phyloP scores from a whole-genome alignment of 495 filamentous ascomycete species.

The Terfezia claveryi region DNA sequence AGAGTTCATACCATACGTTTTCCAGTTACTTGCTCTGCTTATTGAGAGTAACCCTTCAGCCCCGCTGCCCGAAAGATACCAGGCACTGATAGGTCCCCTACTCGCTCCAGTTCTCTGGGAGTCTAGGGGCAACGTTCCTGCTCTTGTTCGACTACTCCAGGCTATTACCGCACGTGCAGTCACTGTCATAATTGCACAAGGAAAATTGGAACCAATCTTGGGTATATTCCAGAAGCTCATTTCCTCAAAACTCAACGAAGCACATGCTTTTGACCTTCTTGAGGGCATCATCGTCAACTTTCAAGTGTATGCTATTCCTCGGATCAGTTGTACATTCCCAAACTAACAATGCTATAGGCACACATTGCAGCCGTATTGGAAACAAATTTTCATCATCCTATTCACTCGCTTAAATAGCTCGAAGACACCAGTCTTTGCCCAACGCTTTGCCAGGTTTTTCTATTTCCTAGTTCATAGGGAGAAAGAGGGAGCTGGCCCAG shows the following conservation, averaged over 20 bases:
- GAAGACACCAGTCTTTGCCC: slow-evolving; percentile 57
- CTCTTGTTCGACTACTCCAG: slow-evolving; percentile 61
- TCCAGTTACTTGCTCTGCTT: slow-evolving; percentile 80
- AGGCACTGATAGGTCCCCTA: slow-evolving; percentile 48
- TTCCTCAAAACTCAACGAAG: slow-evolving; percentile 47
- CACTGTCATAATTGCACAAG: slow-evolving; percentile 44
- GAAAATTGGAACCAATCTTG: slow-evolving; percentile 59
- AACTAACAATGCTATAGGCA: slow-evolving; percentile 26
- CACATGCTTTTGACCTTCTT: slow-evolving; percentile 68
- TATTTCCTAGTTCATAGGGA: slow-evolving; percentile 64
- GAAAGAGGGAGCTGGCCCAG: slow-evolving; percentile 61
- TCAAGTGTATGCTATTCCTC: slow-evolving; percentile 32
- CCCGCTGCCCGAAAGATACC: slow-evolving; percentile 51
- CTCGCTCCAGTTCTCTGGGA: slow-evolving; percentile 67
- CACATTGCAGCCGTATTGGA: slow-evolving; percentile 53
- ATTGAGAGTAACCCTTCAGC: slow-evolving; percentile 60
- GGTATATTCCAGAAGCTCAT: slow-evolving; percentile 84
- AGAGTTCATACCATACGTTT: slow-evolving; percentile 94
- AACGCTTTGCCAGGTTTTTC: slow-evolving; percentile 74
- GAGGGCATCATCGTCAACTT: slow-evolving; percentile 55
- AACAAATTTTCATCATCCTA: slow-evolving; percentile 55
- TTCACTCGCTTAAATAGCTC: slow-evolving; percentile 56
- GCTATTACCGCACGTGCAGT: slow-evolving; percentile 61
- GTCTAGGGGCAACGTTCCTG: slow-evolving; percentile 75
- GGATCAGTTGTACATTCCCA: background rate